Conservation (phyloP, 345 rosid species). For the Isatis tinctoria region DNA sequence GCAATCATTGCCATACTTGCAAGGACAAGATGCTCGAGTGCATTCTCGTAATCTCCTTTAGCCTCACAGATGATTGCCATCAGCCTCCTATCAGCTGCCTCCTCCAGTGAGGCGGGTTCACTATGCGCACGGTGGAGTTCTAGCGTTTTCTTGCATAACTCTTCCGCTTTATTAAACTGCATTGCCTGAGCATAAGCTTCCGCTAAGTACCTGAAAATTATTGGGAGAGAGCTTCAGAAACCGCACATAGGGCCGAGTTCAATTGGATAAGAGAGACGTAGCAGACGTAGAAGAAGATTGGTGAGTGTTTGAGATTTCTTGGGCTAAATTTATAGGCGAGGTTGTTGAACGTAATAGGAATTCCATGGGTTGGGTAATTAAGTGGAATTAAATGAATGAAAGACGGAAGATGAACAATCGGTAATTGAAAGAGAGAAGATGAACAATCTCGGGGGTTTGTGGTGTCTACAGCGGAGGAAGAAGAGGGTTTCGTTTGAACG, state of each 20-base stretch:
- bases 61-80: slow-evolving; percentile 97
- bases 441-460: no score
- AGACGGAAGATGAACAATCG: no score
- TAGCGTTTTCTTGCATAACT: slow-evolving; percentile 81
- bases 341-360: no score
- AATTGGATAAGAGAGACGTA: no score
- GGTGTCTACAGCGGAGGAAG: no score
- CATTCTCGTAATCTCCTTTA: slow-evolving; percentile 84
- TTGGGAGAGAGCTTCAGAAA: neutral
- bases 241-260: neutral
- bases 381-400: no score
- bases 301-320: no score
- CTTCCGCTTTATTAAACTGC: slow-evolving; percentile 98
- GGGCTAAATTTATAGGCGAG: no score
- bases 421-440: no score
- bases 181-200: slow-evolving; percentile 99
- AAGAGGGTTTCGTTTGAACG: no score
- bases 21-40: slow-evolving; percentile 95
- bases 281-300: no score
- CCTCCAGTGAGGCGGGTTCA: slow-evolving; percentile 95
- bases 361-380: no score
- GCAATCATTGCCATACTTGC: slow-evolving; percentile 99
- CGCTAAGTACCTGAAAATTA: slow-evolving; percentile 67
- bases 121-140: slow-evolving; percentile 96
- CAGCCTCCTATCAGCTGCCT: slow-evolving; percentile 91